A percentile compares a stretch with the other conserved stretches of the same genome.
Conservation (phyloP, 2,329 filamentous ascomycete genomes). For the Metarhizium rileyi region DNA sequence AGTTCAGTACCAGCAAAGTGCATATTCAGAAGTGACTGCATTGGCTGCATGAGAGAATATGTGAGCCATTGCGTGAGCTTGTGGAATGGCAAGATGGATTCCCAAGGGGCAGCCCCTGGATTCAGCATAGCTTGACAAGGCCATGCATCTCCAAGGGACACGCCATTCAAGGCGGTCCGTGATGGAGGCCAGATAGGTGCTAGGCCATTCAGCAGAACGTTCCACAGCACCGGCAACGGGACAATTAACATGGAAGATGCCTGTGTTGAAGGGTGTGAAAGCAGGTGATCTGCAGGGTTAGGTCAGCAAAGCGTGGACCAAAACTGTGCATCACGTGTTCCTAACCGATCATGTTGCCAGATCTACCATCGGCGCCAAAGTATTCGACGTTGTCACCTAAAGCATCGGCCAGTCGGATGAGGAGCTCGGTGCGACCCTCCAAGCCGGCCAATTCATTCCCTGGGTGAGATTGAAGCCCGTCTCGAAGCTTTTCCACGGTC, state of each 20-base stretch:
- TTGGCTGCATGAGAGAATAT: conserved; percentile 88
- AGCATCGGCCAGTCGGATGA: conserved; percentile 66
- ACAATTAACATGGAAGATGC: conserved; percentile 83
- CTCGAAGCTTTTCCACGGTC: conserved; percentile 64
- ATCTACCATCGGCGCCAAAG: conserved; percentile 75
- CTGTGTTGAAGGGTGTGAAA: conserved; percentile 82
- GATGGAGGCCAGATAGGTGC: conserved; percentile 81
- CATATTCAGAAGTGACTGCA: conserved; percentile 70
- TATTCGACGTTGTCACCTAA: conserved; percentile 66
- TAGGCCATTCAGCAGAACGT: conserved; percentile 78
- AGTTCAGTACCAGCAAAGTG: conserved; percentile 74
- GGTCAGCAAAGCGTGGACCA: neutral
- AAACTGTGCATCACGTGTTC: conserved; percentile 4
- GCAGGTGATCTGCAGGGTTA: conserved; percentile 64
- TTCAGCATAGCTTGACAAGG: conserved; percentile 73
- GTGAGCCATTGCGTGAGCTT: conserved; percentile 93
- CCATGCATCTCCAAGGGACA: conserved; percentile 90
- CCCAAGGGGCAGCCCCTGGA: conserved; percentile 47
- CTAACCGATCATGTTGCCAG: conserved; percentile 88
- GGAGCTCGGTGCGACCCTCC: conserved; percentile 70
- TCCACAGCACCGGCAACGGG: conserved; percentile 80
- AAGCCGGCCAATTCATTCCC: conserved; percentile 76
- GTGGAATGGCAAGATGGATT: conserved; percentile 81
- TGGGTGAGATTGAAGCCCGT: conserved; percentile 74
- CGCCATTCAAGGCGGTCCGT: conserved; percentile 76